Evolutionary conservation across 106 monocot genomes (phyloP), one percentile per base, ranked within the genome.

Genomic region (Ottelia alismoides): DNA sequence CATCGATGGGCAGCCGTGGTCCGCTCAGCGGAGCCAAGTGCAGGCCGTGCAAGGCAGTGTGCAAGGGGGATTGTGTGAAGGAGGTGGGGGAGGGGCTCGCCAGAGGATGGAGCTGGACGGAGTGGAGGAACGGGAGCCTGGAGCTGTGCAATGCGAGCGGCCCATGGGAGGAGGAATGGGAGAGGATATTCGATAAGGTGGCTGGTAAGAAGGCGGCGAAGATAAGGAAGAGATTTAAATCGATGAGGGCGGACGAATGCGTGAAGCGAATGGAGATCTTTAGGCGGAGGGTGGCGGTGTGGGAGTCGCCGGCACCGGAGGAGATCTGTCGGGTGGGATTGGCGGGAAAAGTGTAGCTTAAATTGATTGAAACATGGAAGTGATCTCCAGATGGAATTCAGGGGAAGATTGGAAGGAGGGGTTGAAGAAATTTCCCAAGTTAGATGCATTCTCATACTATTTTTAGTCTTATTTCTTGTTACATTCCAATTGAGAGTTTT

Each of bases 21-120:
- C 76, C 73, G 54, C 73, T 89, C 20, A 91, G 81, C 52, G 90
- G 90, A 4, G 81, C 76, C 43, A 91, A 91, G 72, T 91, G 90
- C 55, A 69, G 90, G 47, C 90, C 84, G 22, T 84, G 90, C 68
- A 18, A 6, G 20, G 21, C 77, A 22, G 61, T 45, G 25, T 91
- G 90, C 67, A 27, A 0, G 9, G 83, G 68, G 2, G 5, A 19
- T 20, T 83, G 88, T 55, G 61, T 24, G 3, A 57, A 22, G 23
- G 27, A 58, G 7, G 23, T 45, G 1, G 64, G 31, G 31, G 17
- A 1, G 4, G 12, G 27, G 1, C 11, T 75, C 53, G 47, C 61
- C 20, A 1, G 51, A 2, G 54, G 18, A 7, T 79, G 72, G 75
- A 67, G 87, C 54, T 78, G 78, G 81, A 70, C 73, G 2, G 78